Percentiles rank a stretch among this genome's conserved stretches.
Evolutionary conservation across 2,329 filamentous ascomycete species (phyloP).

Genomic region (Phoma sp.): DNA sequence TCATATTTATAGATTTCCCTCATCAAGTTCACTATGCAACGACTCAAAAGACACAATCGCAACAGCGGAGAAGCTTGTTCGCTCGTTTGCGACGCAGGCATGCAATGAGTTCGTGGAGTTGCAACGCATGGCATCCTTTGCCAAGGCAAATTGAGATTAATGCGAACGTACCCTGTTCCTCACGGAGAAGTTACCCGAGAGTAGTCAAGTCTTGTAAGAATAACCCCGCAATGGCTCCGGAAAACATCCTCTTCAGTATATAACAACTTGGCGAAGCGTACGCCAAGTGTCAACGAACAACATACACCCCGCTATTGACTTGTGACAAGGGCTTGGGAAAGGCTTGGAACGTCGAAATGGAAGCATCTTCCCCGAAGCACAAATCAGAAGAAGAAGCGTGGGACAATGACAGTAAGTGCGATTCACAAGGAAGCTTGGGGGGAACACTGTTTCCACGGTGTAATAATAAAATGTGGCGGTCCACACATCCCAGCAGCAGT

Average conservation of each 20-base stretch:
- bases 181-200: slow-evolving; percentile 15
- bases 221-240: slow-evolving; percentile 4
- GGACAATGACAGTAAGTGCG: slow-evolving; percentile 1
- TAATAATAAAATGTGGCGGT: background rate
- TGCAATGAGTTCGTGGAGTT: background rate
- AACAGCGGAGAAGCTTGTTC: background rate
- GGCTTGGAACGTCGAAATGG: slow-evolving; percentile 3
- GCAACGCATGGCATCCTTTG: background rate
- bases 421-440: background rate
- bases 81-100: background rate
- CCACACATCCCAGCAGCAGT: background rate
- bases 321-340: background rate
- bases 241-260: background rate
- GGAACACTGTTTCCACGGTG: background rate
- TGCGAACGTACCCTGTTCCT: background rate
- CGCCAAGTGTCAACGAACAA: background rate
- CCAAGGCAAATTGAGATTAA: slow-evolving; percentile 3
- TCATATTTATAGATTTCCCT: background rate
- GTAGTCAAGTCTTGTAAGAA: background rate
- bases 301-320: background rate
- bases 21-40: background rate
- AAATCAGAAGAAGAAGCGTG: background rate
- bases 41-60: background rate
- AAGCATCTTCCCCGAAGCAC: background rate
- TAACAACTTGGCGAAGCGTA: background rate